Evolutionary conservation across 2,329 filamentous ascomycete species (phyloP).

Genomic region (Curvularia eragrostidis): DNA sequence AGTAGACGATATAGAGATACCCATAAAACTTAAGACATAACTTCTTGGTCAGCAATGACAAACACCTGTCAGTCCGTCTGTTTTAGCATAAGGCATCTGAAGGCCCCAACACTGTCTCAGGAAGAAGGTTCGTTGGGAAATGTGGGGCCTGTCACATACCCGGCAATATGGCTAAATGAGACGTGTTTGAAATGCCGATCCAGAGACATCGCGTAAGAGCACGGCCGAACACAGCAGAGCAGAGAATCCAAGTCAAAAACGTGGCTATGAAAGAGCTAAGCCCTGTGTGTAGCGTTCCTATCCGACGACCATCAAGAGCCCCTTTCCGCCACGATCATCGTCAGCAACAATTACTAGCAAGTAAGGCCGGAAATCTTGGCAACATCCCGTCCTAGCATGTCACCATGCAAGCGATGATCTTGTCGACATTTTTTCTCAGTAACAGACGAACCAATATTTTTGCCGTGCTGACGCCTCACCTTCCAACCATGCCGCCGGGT

Average conservation of each 20-base stretch:
- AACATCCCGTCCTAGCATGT: background rate
- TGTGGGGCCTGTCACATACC: constrained; percentile 4
- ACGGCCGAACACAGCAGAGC: constrained; percentile 2
- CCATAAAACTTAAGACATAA: background rate
- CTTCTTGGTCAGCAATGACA: constrained; percentile 1
- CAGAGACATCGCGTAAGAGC: background rate
- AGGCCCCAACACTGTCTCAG: background rate
- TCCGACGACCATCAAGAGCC: background rate
- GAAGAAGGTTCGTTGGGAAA: constrained; percentile 8
- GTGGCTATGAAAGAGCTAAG: constrained; percentile 9
- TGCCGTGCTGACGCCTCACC: constrained; percentile 14
- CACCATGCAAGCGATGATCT: background rate
- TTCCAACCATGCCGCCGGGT: constrained; percentile 4
- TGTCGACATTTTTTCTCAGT: background rate
- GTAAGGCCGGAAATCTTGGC: constrained; percentile 2
- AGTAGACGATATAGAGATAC: background rate
- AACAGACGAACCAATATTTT: constrained; percentile 7
- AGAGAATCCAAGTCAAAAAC: constrained; percentile 6
- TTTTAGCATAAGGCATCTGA: constrained; percentile 1
- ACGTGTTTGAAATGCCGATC: constrained; percentile 15
- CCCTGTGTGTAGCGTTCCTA: background rate
- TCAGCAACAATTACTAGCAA: constrained; percentile 6
- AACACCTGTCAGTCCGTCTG: background rate
- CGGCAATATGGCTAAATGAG: constrained; percentile 22
- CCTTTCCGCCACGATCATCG: constrained; percentile 2